These are phyloP conservation scores for Plantago elongata DNA, from an alignment of 257 asterid species.

Conservation along the genomic window DNA sequence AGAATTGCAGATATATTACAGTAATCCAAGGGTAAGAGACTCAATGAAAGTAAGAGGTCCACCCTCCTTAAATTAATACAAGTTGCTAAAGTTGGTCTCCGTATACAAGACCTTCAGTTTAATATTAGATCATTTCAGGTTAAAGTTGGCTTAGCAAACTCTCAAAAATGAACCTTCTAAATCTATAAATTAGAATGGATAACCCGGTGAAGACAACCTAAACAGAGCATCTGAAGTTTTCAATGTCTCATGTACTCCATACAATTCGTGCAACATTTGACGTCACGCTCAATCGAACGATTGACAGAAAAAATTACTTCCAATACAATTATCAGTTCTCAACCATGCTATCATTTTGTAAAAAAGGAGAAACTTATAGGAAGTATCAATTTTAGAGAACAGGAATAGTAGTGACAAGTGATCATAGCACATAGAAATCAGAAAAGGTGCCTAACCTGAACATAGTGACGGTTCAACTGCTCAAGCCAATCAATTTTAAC, in stretches of 20 bases:
- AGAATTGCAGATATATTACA: background rate
- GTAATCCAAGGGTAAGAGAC: background rate
- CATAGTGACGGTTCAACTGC: constrained; percentile 83
- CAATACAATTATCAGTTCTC: constrained; percentile 8
- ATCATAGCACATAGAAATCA: background rate
- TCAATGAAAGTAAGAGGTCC: too few species aligned
- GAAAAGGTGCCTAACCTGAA: constrained; percentile 55
- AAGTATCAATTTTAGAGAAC: background rate
- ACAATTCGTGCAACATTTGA: background rate
- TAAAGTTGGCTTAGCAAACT: too few species aligned
- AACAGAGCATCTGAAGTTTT: background rate
- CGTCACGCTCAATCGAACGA: background rate
- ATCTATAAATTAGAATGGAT: background rate
- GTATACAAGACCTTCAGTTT: too few species aligned
- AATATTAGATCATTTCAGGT: too few species aligned
- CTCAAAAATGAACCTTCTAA: too few species aligned
- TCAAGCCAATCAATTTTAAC: constrained; percentile 94
- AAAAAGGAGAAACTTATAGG: constrained; percentile 3
- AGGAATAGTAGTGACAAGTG: constrained; percentile 5
- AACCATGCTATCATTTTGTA: background rate
- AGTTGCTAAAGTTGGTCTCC: too few species aligned
- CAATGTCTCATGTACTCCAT: background rate
- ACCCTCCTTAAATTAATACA: too few species aligned
- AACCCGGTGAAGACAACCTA: background rate
- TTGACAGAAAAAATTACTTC: background rate